Conservation (phyloP, 2,329 filamentous ascomycete species). For the Diplodia scrobiculata region DNA sequence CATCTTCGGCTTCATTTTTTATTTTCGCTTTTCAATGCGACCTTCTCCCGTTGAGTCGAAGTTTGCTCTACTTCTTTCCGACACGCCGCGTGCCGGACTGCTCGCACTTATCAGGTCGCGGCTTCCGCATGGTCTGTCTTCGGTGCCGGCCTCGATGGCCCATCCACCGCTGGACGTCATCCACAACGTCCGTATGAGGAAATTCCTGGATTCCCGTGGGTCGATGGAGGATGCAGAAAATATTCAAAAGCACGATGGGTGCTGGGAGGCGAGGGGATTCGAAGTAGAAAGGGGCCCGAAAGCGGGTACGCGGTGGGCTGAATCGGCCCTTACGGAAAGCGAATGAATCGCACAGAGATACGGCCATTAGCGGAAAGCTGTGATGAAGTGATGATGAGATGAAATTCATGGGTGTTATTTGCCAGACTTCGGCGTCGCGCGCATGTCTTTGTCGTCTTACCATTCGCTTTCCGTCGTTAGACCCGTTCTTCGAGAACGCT, state of each 20-base stretch:
- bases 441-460: conserved; percentile 4
- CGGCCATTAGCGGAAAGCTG: conserved; percentile 23
- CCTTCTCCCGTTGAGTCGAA: neutral
- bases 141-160: neutral
- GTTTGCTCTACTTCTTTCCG: conserved; percentile 18
- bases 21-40: conserved; percentile 12
- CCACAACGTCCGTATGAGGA: neutral
- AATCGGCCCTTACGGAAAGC: neutral
- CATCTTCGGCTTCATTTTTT: conserved; percentile 18
- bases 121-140: conserved; percentile 19
- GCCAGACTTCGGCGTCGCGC: conserved; percentile 20
- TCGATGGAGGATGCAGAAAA: neutral
- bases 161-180: neutral
- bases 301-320: conserved; percentile 1
- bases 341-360: conserved; percentile 16
- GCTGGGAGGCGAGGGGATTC: neutral
- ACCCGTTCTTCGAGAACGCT: neutral
- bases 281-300: neutral
- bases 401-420: conserved; percentile 27
- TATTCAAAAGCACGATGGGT: neutral
- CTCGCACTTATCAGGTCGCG: conserved; percentile 18
- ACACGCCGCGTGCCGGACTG: conserved; percentile 8
- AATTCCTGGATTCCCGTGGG: neutral
- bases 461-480: neutral
- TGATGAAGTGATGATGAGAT: conserved; percentile 27